A percentile compares a stretch with the other conserved stretches of the same genome.
phyloP scores from a whole-genome alignment of 768 basidiomycete genomes.

The Amanita molliuscula region DNA sequence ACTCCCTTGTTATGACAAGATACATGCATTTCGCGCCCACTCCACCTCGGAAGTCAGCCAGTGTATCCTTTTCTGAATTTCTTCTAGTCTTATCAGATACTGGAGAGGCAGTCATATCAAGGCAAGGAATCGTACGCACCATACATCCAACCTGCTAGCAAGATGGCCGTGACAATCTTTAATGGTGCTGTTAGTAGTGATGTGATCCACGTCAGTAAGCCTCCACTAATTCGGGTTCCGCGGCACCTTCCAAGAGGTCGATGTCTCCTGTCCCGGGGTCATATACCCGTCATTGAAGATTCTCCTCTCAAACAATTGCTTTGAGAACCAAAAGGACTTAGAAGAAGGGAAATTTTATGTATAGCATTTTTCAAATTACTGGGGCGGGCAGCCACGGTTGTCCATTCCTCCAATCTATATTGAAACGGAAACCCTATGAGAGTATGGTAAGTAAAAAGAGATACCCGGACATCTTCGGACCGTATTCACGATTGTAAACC shows the following conservation, averaged over 20 bases:
- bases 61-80: too few species aligned
- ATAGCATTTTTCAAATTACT: neutral
- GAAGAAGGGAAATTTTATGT: too few species aligned
- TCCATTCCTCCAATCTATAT: too few species aligned
- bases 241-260: conserved; percentile 31
- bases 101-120: neutral
- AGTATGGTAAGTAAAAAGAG: too few species aligned
- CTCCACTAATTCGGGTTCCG: conserved; percentile 27
- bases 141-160: conserved; percentile 25
- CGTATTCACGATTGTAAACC: too few species aligned
- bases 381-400: neutral
- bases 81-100: neutral
- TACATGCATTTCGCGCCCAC: too few species aligned
- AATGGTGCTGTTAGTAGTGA: conserved; percentile 24
- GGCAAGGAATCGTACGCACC: conserved; percentile 19
- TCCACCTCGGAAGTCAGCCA: too few species aligned
- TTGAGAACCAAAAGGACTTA: conserved; percentile 30
- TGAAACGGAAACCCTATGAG: too few species aligned
- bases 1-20: neutral
- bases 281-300: conserved; percentile 34
- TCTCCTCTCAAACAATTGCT: conserved; percentile 16
- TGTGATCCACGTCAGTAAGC: conserved; percentile 23
- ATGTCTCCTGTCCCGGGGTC: conserved; percentile 30
- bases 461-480: too few species aligned
- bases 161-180: conserved; percentile 31